These are phyloP conservation scores for Trichoderma sp. DNA, from an alignment of 2,329 filamentous ascomycete species.

Conservation along the genomic window DNA sequence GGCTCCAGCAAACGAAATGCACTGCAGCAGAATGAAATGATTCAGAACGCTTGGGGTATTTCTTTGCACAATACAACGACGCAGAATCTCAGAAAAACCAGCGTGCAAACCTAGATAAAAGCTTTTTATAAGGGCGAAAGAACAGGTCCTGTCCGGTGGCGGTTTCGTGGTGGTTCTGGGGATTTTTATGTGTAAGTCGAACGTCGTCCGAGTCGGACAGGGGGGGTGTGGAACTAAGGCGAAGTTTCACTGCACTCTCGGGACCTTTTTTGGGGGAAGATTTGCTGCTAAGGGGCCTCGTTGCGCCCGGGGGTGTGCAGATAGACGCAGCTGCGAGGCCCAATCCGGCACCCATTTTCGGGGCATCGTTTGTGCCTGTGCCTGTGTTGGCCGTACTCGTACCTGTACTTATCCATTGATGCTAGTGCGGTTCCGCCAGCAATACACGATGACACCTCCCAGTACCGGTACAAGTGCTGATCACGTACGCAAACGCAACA, in stretches of 20 bases:
- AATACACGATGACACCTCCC: neutral
- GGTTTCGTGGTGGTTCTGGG: conserved; percentile 19
- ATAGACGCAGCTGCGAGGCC: neutral
- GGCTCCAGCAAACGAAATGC: neutral
- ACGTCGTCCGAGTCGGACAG: conserved; percentile 13
- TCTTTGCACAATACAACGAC: neutral
- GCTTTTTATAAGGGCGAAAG: neutral
- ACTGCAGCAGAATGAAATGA: neutral
- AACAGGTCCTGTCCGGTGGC: conserved; percentile 6
- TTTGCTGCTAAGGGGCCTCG: neutral
- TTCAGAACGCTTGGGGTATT: neutral
- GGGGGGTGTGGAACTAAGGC: conserved; percentile 15
- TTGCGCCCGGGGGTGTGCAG: neutral
- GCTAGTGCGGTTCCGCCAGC: neutral
- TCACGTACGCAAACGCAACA: neutral
- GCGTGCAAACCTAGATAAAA: neutral
- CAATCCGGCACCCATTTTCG: neutral
- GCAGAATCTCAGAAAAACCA: neutral
- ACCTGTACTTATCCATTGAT: no score
- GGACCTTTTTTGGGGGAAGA: neutral
- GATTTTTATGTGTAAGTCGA: conserved; percentile 19
- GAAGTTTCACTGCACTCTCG: conserved; percentile 5
- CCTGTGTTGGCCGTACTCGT: neutral
- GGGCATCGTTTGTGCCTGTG: neutral
- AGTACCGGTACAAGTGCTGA: neutral